Conservation (phyloP, 1,139 yeast species). For the Saccharomycopsis hybrid region DNA sequence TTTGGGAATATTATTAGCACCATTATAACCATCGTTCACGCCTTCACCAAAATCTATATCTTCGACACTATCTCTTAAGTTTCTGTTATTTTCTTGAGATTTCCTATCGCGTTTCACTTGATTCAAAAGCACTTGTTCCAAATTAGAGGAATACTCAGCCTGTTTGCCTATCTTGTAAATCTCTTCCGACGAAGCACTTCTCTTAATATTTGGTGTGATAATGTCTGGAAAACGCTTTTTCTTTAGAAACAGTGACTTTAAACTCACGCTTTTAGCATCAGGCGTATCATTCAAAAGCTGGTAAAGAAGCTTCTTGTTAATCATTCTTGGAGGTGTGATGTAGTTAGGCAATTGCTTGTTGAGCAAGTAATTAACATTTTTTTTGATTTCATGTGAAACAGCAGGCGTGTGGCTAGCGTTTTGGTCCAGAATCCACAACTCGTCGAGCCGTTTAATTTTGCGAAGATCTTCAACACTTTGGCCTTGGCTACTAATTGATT, state of each 20-base stretch:
- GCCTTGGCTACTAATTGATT: background rate
- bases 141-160: no score
- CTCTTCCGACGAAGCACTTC: no score
- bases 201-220: no score
- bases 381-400: background rate
- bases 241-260: no score
- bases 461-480: constrained; percentile 7
- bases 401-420: background rate
- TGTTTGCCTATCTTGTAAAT: no score
- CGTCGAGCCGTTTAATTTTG: constrained; percentile 8
- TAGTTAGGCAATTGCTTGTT: constrained; percentile 7
- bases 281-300: background rate
- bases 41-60: constrained; percentile 12
- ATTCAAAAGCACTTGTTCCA: no score
- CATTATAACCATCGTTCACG: constrained; percentile 8
- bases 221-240: no score
- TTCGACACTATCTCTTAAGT: background rate
- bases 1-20: background rate
- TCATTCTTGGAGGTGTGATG: constrained; percentile 18
- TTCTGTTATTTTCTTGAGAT: no score
- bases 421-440: background rate
- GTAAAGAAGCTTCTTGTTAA: background rate
- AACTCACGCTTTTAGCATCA: background rate
- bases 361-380: constrained; percentile 1
- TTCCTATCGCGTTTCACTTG: no score